Conservation (phyloP, 192 early-diverging fungal genomes). For the Entomortierella chlamydospora region DNA sequence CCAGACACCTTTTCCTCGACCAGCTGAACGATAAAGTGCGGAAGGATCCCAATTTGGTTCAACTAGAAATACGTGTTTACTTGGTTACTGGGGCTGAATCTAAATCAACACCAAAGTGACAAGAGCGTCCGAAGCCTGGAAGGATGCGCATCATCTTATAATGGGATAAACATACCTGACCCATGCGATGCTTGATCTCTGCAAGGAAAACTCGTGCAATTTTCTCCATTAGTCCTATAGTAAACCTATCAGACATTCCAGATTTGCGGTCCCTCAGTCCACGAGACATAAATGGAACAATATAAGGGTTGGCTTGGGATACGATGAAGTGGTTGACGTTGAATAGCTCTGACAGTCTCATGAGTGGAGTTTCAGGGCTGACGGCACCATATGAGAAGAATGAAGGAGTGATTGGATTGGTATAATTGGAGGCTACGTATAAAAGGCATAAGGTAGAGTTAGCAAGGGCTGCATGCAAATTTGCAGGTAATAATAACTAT, state of each 20-base stretch:
- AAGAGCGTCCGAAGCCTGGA: neutral
- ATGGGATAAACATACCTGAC: constrained; percentile 64
- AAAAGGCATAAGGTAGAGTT: too few species aligned
- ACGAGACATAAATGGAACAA: constrained; percentile 74
- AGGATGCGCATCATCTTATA: too few species aligned
- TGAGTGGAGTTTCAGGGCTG: constrained; percentile 68
- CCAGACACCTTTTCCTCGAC: constrained; percentile 75
- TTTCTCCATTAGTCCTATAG: constrained; percentile 52
- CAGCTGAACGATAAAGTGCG: constrained; percentile 63
- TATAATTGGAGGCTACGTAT: constrained; percentile 31
- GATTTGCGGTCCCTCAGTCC: constrained; percentile 53
- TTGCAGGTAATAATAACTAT: neutral
- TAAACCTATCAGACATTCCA: constrained; percentile 28
- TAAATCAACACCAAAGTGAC: too few species aligned
- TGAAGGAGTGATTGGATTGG: constrained; percentile 36
- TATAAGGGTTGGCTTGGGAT: constrained; percentile 78
- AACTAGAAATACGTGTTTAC: constrained; percentile 47
- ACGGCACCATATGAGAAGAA: constrained; percentile 53
- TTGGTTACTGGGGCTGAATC: neutral
- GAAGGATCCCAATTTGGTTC: constrained; percentile 71
- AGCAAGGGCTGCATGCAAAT: neutral
- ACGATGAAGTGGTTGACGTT: constrained; percentile 90
- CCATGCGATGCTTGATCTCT: constrained; percentile 72
- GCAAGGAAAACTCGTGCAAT: constrained; percentile 62
- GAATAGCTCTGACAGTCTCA: constrained; percentile 79